Base-by-base conservation (phyloP, 768 basidiomycete genomes). In the Serendipita vermifera region DNA sequence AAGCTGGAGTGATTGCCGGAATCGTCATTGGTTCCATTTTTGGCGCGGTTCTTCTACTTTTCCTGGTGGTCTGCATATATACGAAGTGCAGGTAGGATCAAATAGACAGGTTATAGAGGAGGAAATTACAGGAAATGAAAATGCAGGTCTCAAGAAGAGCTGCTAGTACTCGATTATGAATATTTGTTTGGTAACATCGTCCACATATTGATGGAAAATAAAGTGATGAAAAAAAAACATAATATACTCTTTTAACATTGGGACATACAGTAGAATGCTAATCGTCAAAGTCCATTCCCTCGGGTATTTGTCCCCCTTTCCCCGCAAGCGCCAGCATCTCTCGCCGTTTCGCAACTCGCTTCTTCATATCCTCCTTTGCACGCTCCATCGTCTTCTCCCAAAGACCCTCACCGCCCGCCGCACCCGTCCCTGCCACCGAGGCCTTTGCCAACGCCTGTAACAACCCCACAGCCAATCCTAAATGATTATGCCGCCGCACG, bases 401-500 rank as follows among this genome's bases (percentile, higher is more conserved):
- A n/a, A 51, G 29, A 9, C 22, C 1, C 9, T 26, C 27, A 7
- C 15, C 39, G 5, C 39, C 39, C 27, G 77, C 76, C 24, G 76
- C 73, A 0, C 77, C 81, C 2, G 72, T 65, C 20, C 77, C 72
- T 29, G 91, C 70, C 58, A 73, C 75, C 2, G 81, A 84, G 5
- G 76, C 76, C 65, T 83, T 85, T 7, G 87, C 88, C 20, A 93
- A 73, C 9, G 79, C 81, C 17, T 78, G 67, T n/a, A 87, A 69
- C 31, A 92, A 70, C 0, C 79, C 81, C 64, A 90, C 83, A 3
- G 82, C 80, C 20, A 91, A 72, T 32, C 91, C 87, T 43, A 91
- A 75, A 66, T 91, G 85, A 62, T 93, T 94, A 64, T 93, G 90
- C 62, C 82, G 75, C 36, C 90, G 80, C 35, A 91, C 73, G 59